These are phyloP conservation scores for Pichia sp. DNA, from an alignment of 1,139 yeast genomes.

Conservation along the genomic window DNA sequence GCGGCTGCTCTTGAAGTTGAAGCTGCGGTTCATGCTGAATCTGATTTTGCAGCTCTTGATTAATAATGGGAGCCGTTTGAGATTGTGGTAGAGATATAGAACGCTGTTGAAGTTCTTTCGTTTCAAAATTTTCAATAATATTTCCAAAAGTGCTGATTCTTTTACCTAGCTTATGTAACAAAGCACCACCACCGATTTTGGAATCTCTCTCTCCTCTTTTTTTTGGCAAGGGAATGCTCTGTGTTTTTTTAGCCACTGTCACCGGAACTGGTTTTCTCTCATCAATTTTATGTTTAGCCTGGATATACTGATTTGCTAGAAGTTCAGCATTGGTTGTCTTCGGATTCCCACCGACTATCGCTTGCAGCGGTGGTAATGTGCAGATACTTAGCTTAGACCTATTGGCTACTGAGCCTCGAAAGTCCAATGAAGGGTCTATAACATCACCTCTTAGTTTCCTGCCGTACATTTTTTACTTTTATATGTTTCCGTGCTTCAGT, in stretches of 20 bases:
- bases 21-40: no score
- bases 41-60: no score
- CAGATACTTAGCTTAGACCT: slow-evolving; percentile 9
- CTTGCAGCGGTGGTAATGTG: slow-evolving; percentile 12
- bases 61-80: neutral
- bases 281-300: neutral
- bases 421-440: slow-evolving; percentile 12
- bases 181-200: neutral
- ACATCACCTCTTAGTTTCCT: slow-evolving; percentile 14
- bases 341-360: neutral
- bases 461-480: slow-evolving; percentile 3
- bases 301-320: neutral
- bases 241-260: neutral
- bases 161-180: slow-evolving; percentile 8
- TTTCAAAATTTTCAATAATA: slow-evolving; percentile 1
- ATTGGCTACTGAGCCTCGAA: slow-evolving; percentile 13
- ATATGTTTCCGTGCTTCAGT: neutral
- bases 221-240: neutral
- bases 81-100: slow-evolving; percentile 6
- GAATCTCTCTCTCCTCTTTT: neutral
- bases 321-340: neutral
- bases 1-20: no score
- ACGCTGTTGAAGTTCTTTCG: neutral
- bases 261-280: neutral
- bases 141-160: slow-evolving; percentile 12